Base-by-base conservation (phyloP, 805 yeast species). In the Candida chilensis region DNA sequence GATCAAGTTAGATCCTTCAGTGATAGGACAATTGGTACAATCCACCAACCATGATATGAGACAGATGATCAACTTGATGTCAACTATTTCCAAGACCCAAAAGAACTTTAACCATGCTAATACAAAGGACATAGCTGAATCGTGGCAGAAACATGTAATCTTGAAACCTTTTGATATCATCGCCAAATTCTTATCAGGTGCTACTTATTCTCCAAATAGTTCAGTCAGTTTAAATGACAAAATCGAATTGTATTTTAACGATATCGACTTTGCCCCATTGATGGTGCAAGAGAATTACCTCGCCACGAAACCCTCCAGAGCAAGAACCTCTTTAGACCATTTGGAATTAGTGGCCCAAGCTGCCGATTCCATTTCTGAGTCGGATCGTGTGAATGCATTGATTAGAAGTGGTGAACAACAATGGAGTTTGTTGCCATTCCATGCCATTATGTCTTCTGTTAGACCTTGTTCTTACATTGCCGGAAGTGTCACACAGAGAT, bases 261-360 rank as follows among this genome's bases (percentile, higher is more conserved):
- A 92, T 54, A 83, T 85, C 55, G 96, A 87, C 48, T 81, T 92
- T 50, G 78, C 94, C 2, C 97, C 98, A 4, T 64, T 90, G 37
- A 90, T 92, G 97, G 72, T 92, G 31, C 96, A 90, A 48, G 98
- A 92, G 51, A 92, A 92, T 56, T 92, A 92, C 50, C 53, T 85
- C 29, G 57, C 57, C 20, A 78, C 94, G 0, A 60, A 59, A 24
- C 95, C 94, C 2, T 36, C 63, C 5, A 39, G 33, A 31, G 55
- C 61, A 12, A 47, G 59, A 33, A 39, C 63, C 8, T 60, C 69
- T n/a, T 40, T 57, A 16, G 61, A 68, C 8, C 84, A 77, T 39
- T 54, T 90, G 35, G 64, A 70, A 38, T 59, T 76, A 12, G 76
- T 80, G 1, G 80, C 85, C 1, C 57, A 64, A 17, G 97, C 98